Percentiles rank a stretch among this genome's conserved stretches.
Evolutionary conservation across 306 rosid genomes (phyloP).

Genomic region (Cucurbita moschata): DNA sequence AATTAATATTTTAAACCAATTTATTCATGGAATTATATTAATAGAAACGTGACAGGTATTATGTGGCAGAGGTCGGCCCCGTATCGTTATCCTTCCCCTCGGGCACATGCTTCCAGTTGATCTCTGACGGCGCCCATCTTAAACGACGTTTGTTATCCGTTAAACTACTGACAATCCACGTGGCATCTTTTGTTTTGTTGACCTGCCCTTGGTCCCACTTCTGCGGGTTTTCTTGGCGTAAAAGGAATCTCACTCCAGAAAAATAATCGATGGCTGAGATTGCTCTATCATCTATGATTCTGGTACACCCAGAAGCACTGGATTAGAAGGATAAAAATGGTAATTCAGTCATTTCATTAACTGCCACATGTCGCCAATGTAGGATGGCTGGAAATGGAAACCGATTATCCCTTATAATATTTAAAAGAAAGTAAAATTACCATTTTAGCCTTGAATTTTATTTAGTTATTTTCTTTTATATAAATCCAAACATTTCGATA

Average conservation of each 20-base stretch:
- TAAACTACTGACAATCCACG: neutral
- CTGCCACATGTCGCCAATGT: neutral
- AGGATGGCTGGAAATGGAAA: neutral
- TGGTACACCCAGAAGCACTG: neutral
- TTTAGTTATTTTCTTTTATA: no score
- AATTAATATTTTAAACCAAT: no score
- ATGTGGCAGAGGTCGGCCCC: neutral
- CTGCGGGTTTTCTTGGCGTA: neutral
- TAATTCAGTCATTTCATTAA: neutral
- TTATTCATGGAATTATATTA: no score
- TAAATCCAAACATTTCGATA: no score
- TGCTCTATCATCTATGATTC: neutral
- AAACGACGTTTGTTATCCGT: neutral
- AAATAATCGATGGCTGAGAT: neutral
- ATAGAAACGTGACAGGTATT: neutral
- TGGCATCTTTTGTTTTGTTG: neutral
- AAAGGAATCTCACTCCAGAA: neutral
- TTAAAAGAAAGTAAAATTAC: neutral
- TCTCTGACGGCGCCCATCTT: neutral
- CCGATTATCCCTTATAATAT: neutral
- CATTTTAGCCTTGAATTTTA: neutral
- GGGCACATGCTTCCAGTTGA: neutral
- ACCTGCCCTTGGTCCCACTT: neutral
- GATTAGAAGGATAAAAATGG: neutral
- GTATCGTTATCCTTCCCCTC: neutral